phyloP scores from a whole-genome alignment of 805 yeast genomes.

The Candida nemodendra region DNA sequence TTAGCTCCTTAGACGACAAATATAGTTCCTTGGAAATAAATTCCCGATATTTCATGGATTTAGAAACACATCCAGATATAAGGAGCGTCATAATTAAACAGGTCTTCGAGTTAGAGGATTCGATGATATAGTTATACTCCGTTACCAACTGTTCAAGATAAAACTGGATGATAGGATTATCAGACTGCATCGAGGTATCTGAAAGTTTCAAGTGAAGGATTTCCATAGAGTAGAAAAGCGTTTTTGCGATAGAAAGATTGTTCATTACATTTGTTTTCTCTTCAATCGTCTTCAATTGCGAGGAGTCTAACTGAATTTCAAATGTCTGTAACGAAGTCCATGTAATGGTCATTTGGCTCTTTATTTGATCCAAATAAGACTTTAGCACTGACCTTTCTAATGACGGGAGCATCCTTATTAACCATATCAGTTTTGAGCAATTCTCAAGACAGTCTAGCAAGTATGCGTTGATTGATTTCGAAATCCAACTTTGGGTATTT shows the following conservation, averaged over 20 bases:
- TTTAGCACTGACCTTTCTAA: constrained; percentile 7
- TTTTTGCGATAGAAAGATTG: constrained; percentile 22
- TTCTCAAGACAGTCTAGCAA: constrained; percentile 33
- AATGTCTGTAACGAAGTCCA: constrained; percentile 32
- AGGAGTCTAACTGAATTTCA: constrained; percentile 26
- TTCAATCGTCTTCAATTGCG: neutral
- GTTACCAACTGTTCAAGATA: constrained; percentile 26
- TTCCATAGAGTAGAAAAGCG: constrained; percentile 27
- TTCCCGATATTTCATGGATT: constrained; percentile 22
- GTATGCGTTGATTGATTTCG: constrained; percentile 7
- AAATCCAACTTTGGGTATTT: constrained; percentile 5
- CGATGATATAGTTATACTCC: constrained; percentile 8
- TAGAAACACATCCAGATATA: constrained; percentile 30
- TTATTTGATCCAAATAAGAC: constrained; percentile 15
- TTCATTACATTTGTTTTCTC: constrained; percentile 1
- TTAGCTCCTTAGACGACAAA: constrained; percentile 10
- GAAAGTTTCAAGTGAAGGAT: constrained; percentile 26
- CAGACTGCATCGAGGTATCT: constrained; percentile 16
- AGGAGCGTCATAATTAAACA: constrained; percentile 24
- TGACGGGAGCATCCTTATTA: constrained; percentile 22
- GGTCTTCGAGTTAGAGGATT: constrained; percentile 4
- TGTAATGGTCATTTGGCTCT: constrained; percentile 25
- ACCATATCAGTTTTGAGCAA: constrained; percentile 38
- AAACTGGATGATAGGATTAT: constrained; percentile 26
- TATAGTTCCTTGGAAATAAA: constrained; percentile 29